These are phyloP conservation scores for Lentinula detonsa DNA, from an alignment of 768 basidiomycete species.

Conservation along the genomic window DNA sequence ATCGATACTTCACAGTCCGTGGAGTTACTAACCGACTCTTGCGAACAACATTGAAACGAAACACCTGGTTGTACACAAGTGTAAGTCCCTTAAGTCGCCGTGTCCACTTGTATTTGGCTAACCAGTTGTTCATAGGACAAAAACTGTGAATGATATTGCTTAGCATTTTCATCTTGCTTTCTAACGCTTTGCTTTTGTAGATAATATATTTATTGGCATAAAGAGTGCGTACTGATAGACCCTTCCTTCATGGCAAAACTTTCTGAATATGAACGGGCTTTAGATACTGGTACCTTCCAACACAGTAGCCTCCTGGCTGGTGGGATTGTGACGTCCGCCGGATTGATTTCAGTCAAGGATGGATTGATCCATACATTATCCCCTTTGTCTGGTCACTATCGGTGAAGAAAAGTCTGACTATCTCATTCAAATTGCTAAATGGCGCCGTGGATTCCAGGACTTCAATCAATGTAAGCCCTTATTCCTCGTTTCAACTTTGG, in stretches of 20 bases:
- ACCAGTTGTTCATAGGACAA: conserved; percentile 32
- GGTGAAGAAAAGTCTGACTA: conserved; percentile 19
- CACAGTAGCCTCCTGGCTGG: conserved; percentile 59
- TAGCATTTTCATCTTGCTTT: background rate
- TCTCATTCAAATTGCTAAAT: too few relatives aligned
- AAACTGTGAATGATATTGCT: conserved; percentile 31
- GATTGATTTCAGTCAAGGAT: conserved; percentile 57
- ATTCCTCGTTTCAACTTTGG: background rate
- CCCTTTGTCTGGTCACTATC: conserved; percentile 65
- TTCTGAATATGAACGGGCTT: background rate
- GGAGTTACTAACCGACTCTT: conserved; percentile 49
- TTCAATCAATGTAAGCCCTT: conserved; percentile 39
- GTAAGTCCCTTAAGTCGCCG: conserved; percentile 33
- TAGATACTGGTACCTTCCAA: conserved; percentile 54
- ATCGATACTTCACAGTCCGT: conserved; percentile 40
- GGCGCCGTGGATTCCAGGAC: conserved; percentile 27
- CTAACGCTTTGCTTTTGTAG: conserved; percentile 19
- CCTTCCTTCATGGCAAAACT: background rate
- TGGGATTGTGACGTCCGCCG: conserved; percentile 59
- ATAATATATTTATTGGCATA: conserved; percentile 64
- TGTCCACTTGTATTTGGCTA: background rate
- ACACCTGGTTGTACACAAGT: conserved; percentile 68
- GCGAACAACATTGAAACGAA: conserved; percentile 49
- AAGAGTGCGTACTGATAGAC: conserved; percentile 31
- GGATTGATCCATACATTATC: conserved; percentile 55